These are phyloP conservation scores for Escovopsis sp. DNA, from an alignment of 2,329 filamentous ascomycete species.

Conservation along the genomic window DNA sequence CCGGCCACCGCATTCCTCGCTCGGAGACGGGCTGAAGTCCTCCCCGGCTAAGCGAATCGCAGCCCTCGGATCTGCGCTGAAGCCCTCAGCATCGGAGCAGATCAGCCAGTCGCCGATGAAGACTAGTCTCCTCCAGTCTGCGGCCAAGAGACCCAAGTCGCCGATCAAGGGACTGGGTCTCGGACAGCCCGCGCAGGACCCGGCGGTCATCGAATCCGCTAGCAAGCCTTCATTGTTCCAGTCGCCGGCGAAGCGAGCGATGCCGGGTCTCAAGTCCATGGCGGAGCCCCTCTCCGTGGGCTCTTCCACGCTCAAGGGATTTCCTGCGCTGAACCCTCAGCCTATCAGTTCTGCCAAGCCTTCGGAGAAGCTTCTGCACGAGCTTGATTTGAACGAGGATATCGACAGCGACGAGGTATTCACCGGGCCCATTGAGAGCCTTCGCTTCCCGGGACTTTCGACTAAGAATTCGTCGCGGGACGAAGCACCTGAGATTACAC, in stretches of 20 bases:
- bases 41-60: conserved; percentile 35
- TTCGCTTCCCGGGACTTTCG: conserved; percentile 30
- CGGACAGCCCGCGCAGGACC: conserved; percentile 10
- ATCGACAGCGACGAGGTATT: conserved; percentile 18
- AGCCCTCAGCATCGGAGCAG: conserved; percentile 9
- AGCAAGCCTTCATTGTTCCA: conserved; percentile 34
- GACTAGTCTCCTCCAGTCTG: conserved; percentile 29
- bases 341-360: conserved; percentile 15
- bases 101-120: conserved; percentile 19
- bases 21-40: conserved; percentile 40
- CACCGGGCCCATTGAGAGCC: conserved; percentile 18
- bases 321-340: conserved; percentile 23
- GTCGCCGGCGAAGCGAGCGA: conserved; percentile 36
- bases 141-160: conserved; percentile 35
- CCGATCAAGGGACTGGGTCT: conserved; percentile 25
- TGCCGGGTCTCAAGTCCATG: conserved; percentile 20
- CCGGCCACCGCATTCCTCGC: conserved; percentile 38
- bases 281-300: conserved; percentile 14
- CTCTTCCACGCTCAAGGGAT: conserved; percentile 11
- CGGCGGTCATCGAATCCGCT: conserved; percentile 21
- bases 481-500: conserved; percentile 23
- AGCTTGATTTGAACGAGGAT: conserved; percentile 14
- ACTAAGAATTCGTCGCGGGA: conserved; percentile 30
- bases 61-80: conserved; percentile 20
- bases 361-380: conserved; percentile 24